Evolutionary conservation across 352 stramenopile genomes (phyloP).

Genomic region (Phytophthora pistaciae): DNA sequence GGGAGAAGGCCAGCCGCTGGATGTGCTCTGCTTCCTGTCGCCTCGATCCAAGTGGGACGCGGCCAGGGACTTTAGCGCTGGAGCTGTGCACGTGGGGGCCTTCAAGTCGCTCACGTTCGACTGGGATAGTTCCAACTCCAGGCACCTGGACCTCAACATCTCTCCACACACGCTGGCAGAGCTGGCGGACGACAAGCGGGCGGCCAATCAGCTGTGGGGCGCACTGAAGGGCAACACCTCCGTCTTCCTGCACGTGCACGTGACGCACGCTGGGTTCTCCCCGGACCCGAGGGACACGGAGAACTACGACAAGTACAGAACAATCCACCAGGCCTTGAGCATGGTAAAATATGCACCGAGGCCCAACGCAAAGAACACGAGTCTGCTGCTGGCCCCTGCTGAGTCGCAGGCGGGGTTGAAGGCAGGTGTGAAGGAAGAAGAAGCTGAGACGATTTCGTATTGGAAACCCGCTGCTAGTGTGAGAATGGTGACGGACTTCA

Average conservation of each 20-base stretch:
- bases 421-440: conserved; percentile 19
- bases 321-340: conserved; percentile 73
- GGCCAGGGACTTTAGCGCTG: conserved; percentile 47
- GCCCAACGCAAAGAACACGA: conserved; percentile 74
- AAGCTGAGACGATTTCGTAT: conserved; percentile 60
- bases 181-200: conserved; percentile 4
- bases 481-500: conserved; percentile 80
- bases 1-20: conserved; percentile 63
- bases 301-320: conserved; percentile 64
- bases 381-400: conserved; percentile 46
- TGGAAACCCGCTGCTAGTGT: conserved; percentile 84
- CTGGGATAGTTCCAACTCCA: conserved; percentile 66
- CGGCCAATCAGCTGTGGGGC: conserved; percentile 41
- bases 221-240: conserved; percentile 60
- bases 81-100: conserved; percentile 50
- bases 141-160: conserved; percentile 61
- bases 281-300: conserved; percentile 42
- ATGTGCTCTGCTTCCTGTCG: conserved; percentile 73
- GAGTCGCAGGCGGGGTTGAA: conserved; percentile 10
- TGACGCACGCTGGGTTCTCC: conserved; percentile 63
- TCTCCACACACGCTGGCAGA: conserved; percentile 23
- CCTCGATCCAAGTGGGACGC: conserved; percentile 50
- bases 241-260: conserved; percentile 79
- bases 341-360: conserved; percentile 63
- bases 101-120: conserved; percentile 74